Evolutionary conservation across 2,329 filamentous ascomycete species (phyloP).

Genomic region (Myriangium duriaei): DNA sequence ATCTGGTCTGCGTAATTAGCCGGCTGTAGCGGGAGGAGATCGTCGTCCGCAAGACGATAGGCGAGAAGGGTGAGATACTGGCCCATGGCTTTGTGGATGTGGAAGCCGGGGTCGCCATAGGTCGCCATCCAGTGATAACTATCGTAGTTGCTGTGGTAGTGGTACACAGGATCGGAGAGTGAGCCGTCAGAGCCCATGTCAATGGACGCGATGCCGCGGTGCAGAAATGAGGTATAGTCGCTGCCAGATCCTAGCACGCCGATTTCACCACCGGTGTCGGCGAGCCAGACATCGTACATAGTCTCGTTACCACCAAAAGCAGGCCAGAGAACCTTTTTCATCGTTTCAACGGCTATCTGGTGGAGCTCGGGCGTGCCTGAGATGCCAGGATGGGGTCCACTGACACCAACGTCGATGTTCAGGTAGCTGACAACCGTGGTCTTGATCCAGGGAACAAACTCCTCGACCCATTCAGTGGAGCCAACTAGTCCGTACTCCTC

Average conservation of each 20-base stretch:
- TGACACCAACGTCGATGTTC: slow-evolving; percentile 39
- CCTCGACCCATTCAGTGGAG: slow-evolving; percentile 39
- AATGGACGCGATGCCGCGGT: slow-evolving; percentile 20
- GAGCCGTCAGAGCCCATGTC: slow-evolving; percentile 30
- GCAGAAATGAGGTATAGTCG: slow-evolving; percentile 28
- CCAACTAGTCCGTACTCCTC: slow-evolving; percentile 30
- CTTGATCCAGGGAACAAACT: slow-evolving; percentile 36
- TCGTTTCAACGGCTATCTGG: slow-evolving; percentile 53
- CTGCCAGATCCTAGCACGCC: slow-evolving; percentile 34
- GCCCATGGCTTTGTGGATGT: slow-evolving; percentile 37
- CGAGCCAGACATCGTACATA: slow-evolving; percentile 34
- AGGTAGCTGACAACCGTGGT: slow-evolving; percentile 35
- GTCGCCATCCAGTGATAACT: slow-evolving; percentile 40
- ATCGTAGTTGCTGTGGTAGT: slow-evolving; percentile 37
- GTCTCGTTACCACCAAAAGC: slow-evolving; percentile 24
- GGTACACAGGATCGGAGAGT: slow-evolving; percentile 30
- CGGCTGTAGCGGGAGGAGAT: slow-evolving; percentile 30
- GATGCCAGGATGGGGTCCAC: slow-evolving; percentile 45
- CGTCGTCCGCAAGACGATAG: slow-evolving; percentile 31
- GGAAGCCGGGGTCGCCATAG: slow-evolving; percentile 40
- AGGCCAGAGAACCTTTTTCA: slow-evolving; percentile 41
- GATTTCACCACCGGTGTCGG: slow-evolving; percentile 24
- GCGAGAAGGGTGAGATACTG: slow-evolving; percentile 33
- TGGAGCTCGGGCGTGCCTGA: slow-evolving; percentile 62
- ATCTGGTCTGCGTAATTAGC: slow-evolving; percentile 30